Evolutionary conservation across 768 basidiomycete genomes (phyloP).

Genomic region (Russula dissimulans): DNA sequence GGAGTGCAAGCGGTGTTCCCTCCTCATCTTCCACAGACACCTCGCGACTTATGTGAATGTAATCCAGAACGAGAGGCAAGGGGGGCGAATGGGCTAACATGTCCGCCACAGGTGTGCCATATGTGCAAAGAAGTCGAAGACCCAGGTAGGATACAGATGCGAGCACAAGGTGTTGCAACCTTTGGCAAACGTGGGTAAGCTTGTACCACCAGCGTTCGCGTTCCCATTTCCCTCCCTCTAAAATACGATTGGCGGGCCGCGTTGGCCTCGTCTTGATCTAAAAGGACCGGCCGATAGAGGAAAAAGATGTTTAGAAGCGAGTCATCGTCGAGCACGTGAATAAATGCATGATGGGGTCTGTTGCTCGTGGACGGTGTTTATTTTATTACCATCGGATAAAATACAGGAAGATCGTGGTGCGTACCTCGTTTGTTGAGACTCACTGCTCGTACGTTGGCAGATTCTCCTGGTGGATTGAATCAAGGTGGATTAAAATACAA

Average conservation of each 20-base stretch:
- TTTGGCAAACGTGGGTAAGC: neutral
- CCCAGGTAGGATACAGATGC: neutral
- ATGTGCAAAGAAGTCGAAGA: neutral
- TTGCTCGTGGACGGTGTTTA: neutral
- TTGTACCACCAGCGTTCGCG: neutral
- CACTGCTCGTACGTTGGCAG: too few species aligned
- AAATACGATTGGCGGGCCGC: neutral
- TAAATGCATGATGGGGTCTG: neutral
- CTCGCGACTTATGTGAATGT: neutral
- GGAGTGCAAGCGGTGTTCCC: neutral
- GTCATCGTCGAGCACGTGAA: neutral
- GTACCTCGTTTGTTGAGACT: too few species aligned
- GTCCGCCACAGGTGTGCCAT: neutral
- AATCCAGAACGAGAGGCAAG: neutral
- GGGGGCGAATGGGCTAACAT: neutral
- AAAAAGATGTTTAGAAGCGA: neutral
- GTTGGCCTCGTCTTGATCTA: neutral
- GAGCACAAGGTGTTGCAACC: neutral
- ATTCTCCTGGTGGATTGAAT: too few species aligned
- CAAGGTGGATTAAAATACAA: too few species aligned
- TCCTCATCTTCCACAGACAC: neutral
- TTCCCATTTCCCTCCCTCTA: neutral
- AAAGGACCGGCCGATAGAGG: neutral
- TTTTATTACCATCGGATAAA: too few species aligned
- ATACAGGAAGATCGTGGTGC: too few species aligned